Conservation (phyloP, 257 asterid genomes). For the Solanum bulbocastanum region DNA sequence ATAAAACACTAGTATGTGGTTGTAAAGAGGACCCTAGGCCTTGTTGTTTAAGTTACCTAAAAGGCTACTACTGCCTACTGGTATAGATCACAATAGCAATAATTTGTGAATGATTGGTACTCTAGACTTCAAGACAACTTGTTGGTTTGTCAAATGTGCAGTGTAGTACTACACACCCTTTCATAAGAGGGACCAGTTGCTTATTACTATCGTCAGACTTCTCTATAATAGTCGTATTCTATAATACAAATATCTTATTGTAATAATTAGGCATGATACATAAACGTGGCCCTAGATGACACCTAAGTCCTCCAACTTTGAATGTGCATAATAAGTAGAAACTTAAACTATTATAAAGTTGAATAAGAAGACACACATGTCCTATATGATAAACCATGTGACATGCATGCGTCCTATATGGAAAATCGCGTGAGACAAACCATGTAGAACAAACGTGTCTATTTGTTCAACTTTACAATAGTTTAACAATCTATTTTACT, state of each 20-base stretch:
- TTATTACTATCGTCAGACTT: not conserved
- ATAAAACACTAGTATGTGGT: not conserved
- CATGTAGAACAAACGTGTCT: too few species aligned
- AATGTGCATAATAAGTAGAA: too few species aligned
- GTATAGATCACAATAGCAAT: not conserved
- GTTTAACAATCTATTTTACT: not conserved
- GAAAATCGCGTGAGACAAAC: too few species aligned
- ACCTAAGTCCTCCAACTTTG: rapidly evolving
- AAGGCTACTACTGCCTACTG: not conserved
- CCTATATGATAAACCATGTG: not conserved
- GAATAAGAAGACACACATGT: too few species aligned
- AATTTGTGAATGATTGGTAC: not conserved
- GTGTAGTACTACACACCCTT: not conserved
- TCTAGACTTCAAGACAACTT: not conserved
- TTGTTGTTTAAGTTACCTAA: not conserved
- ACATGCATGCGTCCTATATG: not conserved
- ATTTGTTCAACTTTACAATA: not conserved
- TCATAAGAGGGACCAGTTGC: not conserved
- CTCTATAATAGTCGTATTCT: not conserved
- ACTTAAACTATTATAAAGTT: not conserved
- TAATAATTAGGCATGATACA: not conserved
- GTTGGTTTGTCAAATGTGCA: not conserved
- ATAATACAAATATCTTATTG: not conserved
- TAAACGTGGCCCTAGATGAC: not conserved
- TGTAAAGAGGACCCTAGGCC: not conserved